phyloP scores from a whole-genome alignment of 768 basidiomycete genomes.

The Mycena haematopus region DNA sequence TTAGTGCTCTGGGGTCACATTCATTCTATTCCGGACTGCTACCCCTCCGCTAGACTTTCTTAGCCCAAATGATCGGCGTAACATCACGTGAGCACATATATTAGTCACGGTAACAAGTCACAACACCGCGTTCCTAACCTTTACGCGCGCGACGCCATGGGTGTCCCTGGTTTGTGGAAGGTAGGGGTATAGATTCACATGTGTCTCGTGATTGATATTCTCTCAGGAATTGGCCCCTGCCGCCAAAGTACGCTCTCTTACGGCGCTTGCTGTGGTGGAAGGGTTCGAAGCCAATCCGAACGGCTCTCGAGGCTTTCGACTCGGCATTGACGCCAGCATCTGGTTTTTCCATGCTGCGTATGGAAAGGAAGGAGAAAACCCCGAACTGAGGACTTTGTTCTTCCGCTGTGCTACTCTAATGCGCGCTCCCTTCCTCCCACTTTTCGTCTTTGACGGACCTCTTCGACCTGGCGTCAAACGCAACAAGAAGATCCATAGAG shows the following conservation, averaged over 20 bases:
- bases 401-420: slow-evolving; percentile 85
- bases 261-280: slow-evolving; percentile 74
- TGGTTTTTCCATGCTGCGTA: slow-evolving; percentile 85
- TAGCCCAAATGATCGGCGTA: no score
- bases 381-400: slow-evolving; percentile 83
- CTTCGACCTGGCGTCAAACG: slow-evolving; percentile 83
- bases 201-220: no score
- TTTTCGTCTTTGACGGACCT: slow-evolving; percentile 94
- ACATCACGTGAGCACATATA: background rate
- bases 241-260: slow-evolving; percentile 73
- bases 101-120: no score
- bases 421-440: slow-evolving; percentile 78
- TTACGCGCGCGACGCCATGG: slow-evolving; percentile 11
- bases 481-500: slow-evolving; percentile 71
- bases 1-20: no score
- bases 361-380: slow-evolving; percentile 84
- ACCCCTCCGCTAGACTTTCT: no score
- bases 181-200: no score
- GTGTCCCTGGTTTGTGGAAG: slow-evolving; percentile 27
- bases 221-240: slow-evolving; percentile 54
- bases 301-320: slow-evolving; percentile 72
- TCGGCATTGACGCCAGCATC: slow-evolving; percentile 88
- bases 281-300: slow-evolving; percentile 74
- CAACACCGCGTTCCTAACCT: background rate
- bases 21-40: no score